A percentile compares a stretch with the other conserved stretches of the same genome.
These are phyloP conservation scores for Penicillium sp. DNA, from an alignment of 2,329 filamentous ascomycete species.

Conservation along the genomic window DNA sequence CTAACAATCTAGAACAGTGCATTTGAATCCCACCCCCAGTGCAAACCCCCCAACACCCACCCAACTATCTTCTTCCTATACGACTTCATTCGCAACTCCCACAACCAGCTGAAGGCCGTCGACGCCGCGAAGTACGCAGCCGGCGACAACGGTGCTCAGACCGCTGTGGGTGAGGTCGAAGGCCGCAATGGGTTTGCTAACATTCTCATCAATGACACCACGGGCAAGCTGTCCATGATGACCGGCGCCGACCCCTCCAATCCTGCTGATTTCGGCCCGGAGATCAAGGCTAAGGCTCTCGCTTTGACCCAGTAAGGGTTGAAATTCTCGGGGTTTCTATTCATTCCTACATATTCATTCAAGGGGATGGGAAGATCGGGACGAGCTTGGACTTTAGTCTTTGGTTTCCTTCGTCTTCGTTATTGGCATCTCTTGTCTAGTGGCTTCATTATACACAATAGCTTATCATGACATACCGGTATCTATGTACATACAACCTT, in stretches of 20 bases:
- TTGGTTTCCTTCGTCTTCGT: background rate
- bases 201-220: constrained; percentile 25
- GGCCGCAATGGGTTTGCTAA: constrained; percentile 31
- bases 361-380: background rate
- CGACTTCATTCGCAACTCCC: constrained; percentile 69
- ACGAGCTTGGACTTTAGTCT: background rate
- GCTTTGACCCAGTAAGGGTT: constrained; percentile 14
- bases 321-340: background rate
- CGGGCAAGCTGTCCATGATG: constrained; percentile 31
- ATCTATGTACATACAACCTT: background rate
- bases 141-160: constrained; percentile 18
- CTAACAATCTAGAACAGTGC: constrained; percentile 17
- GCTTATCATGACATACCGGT: background rate
- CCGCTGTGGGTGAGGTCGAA: constrained; percentile 22
- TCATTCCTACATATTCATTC: background rate
- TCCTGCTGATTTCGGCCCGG: constrained; percentile 29
- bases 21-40: constrained; percentile 32
- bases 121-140: constrained; percentile 25
- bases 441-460: background rate
- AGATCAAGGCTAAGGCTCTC: constrained; percentile 25
- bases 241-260: constrained; percentile 26
- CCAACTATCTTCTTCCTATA: constrained; percentile 52
- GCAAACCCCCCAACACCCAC: constrained; percentile 30
- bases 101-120: constrained; percentile 41
- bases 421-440: background rate